Percentiles rank a stretch among this genome's conserved stretches.
Evolutionary conservation across 1,139 yeast genomes (phyloP).

Genomic region (Kurtzmaniella quercitrusa): DNA sequence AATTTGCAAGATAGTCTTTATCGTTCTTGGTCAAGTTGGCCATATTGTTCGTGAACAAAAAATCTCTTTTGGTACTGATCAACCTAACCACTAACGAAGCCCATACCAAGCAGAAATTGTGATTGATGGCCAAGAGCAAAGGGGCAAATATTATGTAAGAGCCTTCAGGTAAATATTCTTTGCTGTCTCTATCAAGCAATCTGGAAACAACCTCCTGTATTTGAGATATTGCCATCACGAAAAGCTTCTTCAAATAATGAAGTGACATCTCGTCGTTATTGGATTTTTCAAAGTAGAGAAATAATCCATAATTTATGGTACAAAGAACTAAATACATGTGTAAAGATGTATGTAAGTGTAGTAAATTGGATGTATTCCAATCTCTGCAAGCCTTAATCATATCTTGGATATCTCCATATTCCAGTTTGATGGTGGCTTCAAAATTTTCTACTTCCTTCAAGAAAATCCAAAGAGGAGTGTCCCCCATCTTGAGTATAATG

Average conservation of each 20-base stretch:
- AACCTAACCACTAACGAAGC: background rate
- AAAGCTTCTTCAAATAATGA: slow-evolving; percentile 3
- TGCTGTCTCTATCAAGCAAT: slow-evolving; percentile 3
- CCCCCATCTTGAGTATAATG: slow-evolving; percentile 1
- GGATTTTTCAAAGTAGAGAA: slow-evolving; percentile 2
- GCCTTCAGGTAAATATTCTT: background rate
- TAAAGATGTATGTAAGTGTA: slow-evolving; percentile 1
- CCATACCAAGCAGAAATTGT: slow-evolving; percentile 1
- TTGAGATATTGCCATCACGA: slow-evolving; percentile 1
- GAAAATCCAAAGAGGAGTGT: slow-evolving; percentile 3
- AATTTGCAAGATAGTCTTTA: background rate
- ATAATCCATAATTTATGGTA: slow-evolving; percentile 4
- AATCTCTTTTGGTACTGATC: slow-evolving; percentile 3
- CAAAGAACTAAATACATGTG: slow-evolving; percentile 2
- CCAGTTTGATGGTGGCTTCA: background rate
- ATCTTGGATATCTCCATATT: slow-evolving; percentile 5
- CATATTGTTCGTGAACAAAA: background rate
- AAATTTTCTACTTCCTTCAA: background rate
- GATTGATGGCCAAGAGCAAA: slow-evolving; percentile 3
- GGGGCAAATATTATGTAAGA: slow-evolving; percentile 3
- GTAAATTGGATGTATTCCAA: slow-evolving; percentile 1
- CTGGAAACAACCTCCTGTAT: slow-evolving; percentile 1
- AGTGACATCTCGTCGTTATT: background rate
- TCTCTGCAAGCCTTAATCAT: background rate
- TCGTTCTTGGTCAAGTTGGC: background rate